Conservation (phyloP, 495 filamentous ascomycete genomes). For the Lasiosphaeriaceae sp. region DNA sequence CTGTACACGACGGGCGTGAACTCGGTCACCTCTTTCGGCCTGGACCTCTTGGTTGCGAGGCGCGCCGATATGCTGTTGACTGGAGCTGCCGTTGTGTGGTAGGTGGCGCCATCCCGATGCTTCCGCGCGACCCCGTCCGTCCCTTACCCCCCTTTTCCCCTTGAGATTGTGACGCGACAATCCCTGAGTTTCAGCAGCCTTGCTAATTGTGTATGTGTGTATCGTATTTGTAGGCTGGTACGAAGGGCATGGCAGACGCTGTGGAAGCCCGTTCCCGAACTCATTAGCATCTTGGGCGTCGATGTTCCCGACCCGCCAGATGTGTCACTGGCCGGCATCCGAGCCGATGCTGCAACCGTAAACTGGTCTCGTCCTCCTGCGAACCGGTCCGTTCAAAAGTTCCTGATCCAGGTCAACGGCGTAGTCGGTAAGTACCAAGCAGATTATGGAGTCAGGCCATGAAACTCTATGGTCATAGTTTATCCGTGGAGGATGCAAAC, state of each 20-base stretch:
- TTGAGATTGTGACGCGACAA: background rate
- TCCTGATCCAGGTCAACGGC: conserved; percentile 89
- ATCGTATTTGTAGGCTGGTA: conserved; percentile 56
- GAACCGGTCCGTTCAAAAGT: conserved; percentile 75
- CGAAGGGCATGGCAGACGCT: conserved; percentile 81
- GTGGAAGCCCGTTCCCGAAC: conserved; percentile 81
- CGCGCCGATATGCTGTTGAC: conserved; percentile 46
- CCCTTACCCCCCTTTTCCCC: background rate
- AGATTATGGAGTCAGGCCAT: background rate
- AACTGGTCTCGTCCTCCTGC: conserved; percentile 83
- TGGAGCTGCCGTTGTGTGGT: conserved; percentile 44
- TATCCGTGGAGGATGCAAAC: conserved; percentile 1
- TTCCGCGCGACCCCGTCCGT: background rate
- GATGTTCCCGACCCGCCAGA: conserved; percentile 88
- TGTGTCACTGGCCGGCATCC: conserved; percentile 87
- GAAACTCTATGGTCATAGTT: background rate
- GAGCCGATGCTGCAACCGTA: conserved; percentile 79
- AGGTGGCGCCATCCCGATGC: conserved; percentile 11
- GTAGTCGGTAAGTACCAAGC: conserved; percentile 63
- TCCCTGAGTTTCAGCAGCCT: background rate
- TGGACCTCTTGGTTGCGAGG: conserved; percentile 36
- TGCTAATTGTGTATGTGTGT: background rate
- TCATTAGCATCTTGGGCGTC: conserved; percentile 85
- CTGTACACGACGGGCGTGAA: conserved; percentile 33
- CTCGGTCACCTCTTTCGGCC: conserved; percentile 28